phyloP scores from a whole-genome alignment of 1,284 basidiomycete species.

The Phenoliferia sp. region DNA sequence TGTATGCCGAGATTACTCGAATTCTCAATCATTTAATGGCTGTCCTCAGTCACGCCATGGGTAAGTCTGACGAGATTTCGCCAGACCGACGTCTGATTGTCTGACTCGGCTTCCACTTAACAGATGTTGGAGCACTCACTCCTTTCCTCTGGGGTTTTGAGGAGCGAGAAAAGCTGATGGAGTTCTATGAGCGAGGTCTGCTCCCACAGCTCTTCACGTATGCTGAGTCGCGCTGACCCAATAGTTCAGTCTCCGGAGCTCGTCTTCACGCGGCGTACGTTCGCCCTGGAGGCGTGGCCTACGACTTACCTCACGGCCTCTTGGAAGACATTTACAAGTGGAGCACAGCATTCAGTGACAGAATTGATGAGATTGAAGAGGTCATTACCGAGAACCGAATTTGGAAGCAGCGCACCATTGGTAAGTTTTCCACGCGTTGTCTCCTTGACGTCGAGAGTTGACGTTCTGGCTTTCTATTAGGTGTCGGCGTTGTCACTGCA shows the following conservation, averaged over 20 bases:
- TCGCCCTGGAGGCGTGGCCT: slow-evolving; percentile 95
- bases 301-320: slow-evolving; percentile 92
- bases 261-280: slow-evolving; percentile 96
- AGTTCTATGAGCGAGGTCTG: slow-evolving; percentile 99
- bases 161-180: slow-evolving; percentile 99
- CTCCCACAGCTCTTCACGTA: no score
- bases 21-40: slow-evolving; percentile 98
- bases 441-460: no score
- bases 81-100: background rate
- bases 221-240: no score
- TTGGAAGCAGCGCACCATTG: slow-evolving; percentile 93
- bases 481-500: slow-evolving; percentile 84
- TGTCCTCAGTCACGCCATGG: slow-evolving; percentile 86
- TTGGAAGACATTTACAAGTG: slow-evolving; percentile 97
- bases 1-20: slow-evolving; percentile 96
- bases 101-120: background rate
- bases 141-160: slow-evolving; percentile 99
- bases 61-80: slow-evolving; percentile 7
- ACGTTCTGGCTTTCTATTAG: no score
- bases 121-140: slow-evolving; percentile 90
- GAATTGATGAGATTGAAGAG: slow-evolving; percentile 96
- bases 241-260: slow-evolving; percentile 96
- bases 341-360: slow-evolving; percentile 82
- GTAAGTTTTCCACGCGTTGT: no score
- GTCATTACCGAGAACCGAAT: slow-evolving; percentile 96